Percentiles rank a stretch among this genome's conserved stretches.
These are phyloP conservation scores for Chlamydomonas schloesseri DNA, from an alignment of 139 green algal species.

Conservation along the genomic window DNA sequence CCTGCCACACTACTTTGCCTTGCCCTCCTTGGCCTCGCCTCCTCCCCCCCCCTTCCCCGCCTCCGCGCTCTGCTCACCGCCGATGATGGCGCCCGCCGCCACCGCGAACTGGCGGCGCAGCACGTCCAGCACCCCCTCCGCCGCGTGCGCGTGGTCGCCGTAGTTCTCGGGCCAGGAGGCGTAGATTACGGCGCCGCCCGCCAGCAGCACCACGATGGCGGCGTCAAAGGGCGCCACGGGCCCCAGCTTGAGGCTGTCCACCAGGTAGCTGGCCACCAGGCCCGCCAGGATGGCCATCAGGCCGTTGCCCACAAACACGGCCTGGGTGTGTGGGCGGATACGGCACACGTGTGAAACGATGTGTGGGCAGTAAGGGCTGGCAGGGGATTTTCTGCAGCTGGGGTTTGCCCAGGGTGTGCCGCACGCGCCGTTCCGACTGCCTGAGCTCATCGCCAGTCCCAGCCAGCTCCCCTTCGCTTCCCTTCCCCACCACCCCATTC, in stretches of 20 bases:
- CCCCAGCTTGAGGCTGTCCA: conserved; percentile 82
- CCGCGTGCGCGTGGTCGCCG: conserved; percentile 72
- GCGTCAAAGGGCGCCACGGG: conserved; percentile 97
- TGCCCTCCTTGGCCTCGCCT: no score
- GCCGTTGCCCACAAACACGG: conserved; percentile 97
- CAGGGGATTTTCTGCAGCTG: no score
- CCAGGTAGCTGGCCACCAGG: conserved; percentile 91
- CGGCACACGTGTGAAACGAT: not conserved
- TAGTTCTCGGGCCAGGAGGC: conserved; percentile 96
- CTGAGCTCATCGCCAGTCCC: no score
- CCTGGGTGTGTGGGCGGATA: conserved; percentile 59
- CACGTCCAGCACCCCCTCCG: not conserved
- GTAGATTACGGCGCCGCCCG: conserved; percentile 84
- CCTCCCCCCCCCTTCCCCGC: no score
- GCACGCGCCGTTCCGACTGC: no score
- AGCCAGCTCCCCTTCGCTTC: no score
- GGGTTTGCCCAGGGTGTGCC: no score
- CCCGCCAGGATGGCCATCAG: conserved; percentile 94
- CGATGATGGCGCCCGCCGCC: conserved; percentile 39
- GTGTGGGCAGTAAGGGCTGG: not conserved
- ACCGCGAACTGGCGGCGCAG: conserved; percentile 52
- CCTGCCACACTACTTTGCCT: no score
- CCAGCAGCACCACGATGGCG: conserved; percentile 81
- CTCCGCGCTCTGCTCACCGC: not conserved
- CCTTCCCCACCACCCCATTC: no score